Conservation (phyloP, 169 alveolate species). For the Amoebophrya sp. region DNA sequence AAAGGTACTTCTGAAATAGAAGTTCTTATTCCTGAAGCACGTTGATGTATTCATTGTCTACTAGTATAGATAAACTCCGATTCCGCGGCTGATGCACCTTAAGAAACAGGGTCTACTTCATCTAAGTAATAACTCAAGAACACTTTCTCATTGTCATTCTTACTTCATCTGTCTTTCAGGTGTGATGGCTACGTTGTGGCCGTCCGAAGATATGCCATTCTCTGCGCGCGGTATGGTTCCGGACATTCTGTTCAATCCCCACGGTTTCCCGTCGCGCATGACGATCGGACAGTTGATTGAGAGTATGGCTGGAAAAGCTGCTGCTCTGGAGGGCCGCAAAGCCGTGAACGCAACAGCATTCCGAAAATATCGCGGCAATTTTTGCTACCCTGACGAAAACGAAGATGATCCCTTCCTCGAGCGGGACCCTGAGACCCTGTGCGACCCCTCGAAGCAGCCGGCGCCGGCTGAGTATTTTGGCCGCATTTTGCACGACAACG, state of each 20-base stretch:
- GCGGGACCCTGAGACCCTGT: not conserved
- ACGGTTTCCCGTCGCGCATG: slow-evolving; percentile 99
- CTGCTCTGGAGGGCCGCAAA: slow-evolving; percentile 89
- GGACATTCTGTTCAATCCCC: slow-evolving; percentile 99
- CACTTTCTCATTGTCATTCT: not conserved
- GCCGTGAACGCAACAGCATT: slow-evolving; percentile 81
- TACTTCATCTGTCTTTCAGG: not conserved
- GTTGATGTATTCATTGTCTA: not conserved
- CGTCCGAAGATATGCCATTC: slow-evolving; percentile 82
- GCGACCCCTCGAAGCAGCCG: not conserved
- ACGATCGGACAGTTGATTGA: slow-evolving; percentile 97
- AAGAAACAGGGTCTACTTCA: not conserved
- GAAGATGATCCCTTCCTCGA: slow-evolving; percentile 30
- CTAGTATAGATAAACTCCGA: not conserved
- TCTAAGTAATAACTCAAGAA: not conserved
- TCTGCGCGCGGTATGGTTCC: slow-evolving; percentile 95
- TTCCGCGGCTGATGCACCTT: not conserved
- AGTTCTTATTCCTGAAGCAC: not conserved
- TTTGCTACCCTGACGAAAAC: slow-evolving; percentile 33
- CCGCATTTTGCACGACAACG: slow-evolving; percentile 40
- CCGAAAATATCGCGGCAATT: slow-evolving; percentile 58
- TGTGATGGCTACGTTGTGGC: slow-evolving; percentile 76
- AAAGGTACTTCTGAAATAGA: slow-evolving; percentile 83
- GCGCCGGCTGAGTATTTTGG: slow-evolving; percentile 56
- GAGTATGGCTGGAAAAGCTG: slow-evolving; percentile 97